phyloP scores from a whole-genome alignment of 306 rosid species.

The Corylus americana region DNA sequence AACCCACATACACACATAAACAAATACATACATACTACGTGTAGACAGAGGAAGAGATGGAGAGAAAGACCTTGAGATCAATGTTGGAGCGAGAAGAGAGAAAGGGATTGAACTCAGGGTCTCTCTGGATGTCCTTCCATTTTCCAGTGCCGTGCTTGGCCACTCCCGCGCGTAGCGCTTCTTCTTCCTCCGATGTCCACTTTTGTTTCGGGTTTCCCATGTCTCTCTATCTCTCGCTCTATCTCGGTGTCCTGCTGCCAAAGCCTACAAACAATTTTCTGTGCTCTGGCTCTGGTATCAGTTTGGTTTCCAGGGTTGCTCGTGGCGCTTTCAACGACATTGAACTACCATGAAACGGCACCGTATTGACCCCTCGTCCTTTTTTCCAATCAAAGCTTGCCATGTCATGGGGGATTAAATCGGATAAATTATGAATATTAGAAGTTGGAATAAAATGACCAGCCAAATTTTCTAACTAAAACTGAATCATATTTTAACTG shows the following conservation, averaged over 20 bases:
- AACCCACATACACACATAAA: background rate
- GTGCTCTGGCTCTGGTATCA: background rate
- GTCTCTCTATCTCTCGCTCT: slow-evolving; percentile 7
- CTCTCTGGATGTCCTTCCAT: slow-evolving; percentile 55
- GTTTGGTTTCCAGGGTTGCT: background rate
- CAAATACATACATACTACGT: background rate
- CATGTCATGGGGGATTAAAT: background rate
- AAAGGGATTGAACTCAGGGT: slow-evolving; percentile 46
- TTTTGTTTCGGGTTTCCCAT: slow-evolving; percentile 55
- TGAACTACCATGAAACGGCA: background rate
- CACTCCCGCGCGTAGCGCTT: slow-evolving; percentile 46
- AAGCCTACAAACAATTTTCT: background rate
- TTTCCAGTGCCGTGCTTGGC: slow-evolving; percentile 49
- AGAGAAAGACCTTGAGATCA: slow-evolving; percentile 45
- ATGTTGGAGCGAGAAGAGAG: slow-evolving; percentile 49
- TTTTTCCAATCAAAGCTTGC: background rate
- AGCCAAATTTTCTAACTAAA: too few relatives aligned
- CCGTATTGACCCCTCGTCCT: background rate
- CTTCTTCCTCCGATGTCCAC: slow-evolving; percentile 54
- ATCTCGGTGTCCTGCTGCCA: background rate
- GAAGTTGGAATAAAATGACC: too few relatives aligned
- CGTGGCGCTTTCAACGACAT: background rate
- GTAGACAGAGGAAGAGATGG: background rate
- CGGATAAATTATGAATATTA: too few relatives aligned
- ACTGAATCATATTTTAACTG: too few relatives aligned